Evolutionary conservation across 225 moss, liverwort and hornwort genomes (phyloP).

Genomic region (Sphagnum tenellum): DNA sequence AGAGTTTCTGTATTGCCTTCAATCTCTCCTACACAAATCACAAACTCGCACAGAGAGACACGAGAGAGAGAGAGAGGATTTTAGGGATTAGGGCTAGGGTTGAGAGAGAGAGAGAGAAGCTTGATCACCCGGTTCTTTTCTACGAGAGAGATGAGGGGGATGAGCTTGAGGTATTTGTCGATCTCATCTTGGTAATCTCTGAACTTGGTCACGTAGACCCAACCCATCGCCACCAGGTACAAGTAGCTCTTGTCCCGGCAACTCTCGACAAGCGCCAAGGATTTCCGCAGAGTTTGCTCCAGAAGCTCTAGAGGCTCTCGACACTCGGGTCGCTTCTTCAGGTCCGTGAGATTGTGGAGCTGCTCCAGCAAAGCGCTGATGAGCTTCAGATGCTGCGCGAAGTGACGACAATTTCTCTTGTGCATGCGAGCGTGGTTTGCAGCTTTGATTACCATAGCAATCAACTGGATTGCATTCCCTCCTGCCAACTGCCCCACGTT

Average conservation of each 20-base stretch:
- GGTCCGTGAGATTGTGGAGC: conserved; percentile 29
- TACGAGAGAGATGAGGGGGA: conserved; percentile 45
- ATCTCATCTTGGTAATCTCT: conserved; percentile 43
- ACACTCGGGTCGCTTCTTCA: conserved; percentile 34
- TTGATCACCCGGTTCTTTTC: conserved; percentile 34
- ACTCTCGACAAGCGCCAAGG: conserved; percentile 36
- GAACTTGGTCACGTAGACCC: conserved; percentile 43
- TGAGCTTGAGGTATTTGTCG: conserved; percentile 44
- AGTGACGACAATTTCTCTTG: conserved; percentile 47
- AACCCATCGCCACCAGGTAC: conserved; percentile 50
- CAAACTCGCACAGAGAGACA: no score
- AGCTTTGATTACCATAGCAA: conserved; percentile 24
- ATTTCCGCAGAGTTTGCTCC: conserved; percentile 27
- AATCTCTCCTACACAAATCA: no score
- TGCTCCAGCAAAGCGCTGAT: conserved; percentile 40
- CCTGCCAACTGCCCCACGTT: conserved; percentile 29
- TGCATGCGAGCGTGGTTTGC: conserved; percentile 42
- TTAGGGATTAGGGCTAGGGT: no score
- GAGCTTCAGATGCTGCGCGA: conserved; percentile 46
- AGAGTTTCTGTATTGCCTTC: no score
- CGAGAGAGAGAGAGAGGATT: no score
- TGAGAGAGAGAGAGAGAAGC: no score
- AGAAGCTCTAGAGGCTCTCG: conserved; percentile 47
- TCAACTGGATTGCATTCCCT: conserved; percentile 21
- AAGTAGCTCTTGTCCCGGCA: conserved; percentile 53